phyloP scores from a whole-genome alignment of 1,284 basidiomycete species.

The Abortiporus biennis region DNA sequence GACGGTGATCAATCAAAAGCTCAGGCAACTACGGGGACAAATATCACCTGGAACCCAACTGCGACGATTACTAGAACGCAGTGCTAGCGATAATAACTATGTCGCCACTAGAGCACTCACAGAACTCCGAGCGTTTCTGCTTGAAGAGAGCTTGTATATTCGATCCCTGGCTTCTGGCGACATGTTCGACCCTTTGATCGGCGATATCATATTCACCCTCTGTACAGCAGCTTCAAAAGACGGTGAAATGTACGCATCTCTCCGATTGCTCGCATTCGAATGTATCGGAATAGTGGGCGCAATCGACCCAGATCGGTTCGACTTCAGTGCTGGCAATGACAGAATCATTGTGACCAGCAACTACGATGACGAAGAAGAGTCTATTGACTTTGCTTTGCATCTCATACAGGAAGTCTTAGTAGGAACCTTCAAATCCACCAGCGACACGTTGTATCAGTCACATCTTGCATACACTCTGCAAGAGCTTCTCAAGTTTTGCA shows the following conservation, averaged over 20 bases:
- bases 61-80: slow-evolving; percentile 68
- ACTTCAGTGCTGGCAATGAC: slow-evolving; percentile 55
- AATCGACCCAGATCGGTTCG: slow-evolving; percentile 92
- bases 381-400: slow-evolving; percentile 78
- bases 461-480: slow-evolving; percentile 92
- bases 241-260: slow-evolving; percentile 64
- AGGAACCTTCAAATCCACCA: slow-evolving; percentile 89
- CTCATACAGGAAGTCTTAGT: slow-evolving; percentile 87
- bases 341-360: slow-evolving; percentile 78
- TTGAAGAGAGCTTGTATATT: slow-evolving; percentile 46
- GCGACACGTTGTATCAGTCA: slow-evolving; percentile 89
- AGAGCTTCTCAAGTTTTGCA: slow-evolving; percentile 85
- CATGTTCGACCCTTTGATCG: slow-evolving; percentile 77
- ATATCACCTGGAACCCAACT: slow-evolving; percentile 57
- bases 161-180: slow-evolving; percentile 72
- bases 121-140: slow-evolving; percentile 72
- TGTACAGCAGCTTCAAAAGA: slow-evolving; percentile 74
- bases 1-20: slow-evolving; percentile 34
- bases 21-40: slow-evolving; percentile 43
- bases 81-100: slow-evolving; percentile 77
- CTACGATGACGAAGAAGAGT: slow-evolving; percentile 79
- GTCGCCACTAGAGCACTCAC: slow-evolving; percentile 74
- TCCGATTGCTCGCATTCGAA: slow-evolving; percentile 76
- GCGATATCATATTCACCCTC: slow-evolving; percentile 65
- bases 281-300: slow-evolving; percentile 95